Evolutionary conservation across 352 stramenopile species (phyloP).

Genomic region (Thraustotheca clavata): DNA sequence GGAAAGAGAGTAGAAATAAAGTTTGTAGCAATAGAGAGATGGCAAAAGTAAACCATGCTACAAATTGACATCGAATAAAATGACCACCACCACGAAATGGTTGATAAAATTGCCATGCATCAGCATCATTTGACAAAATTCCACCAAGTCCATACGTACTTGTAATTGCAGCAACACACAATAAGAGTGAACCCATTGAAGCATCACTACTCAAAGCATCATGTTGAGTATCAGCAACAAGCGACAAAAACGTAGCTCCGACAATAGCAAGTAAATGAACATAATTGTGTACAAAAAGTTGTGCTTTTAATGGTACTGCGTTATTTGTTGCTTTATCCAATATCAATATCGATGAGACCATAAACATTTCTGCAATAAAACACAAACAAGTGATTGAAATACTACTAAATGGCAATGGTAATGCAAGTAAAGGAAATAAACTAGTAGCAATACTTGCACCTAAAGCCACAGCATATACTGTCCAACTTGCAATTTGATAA

Average conservation of each 20-base stretch:
- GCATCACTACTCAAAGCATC: conserved; percentile 24
- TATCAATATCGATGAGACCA: conserved; percentile 68
- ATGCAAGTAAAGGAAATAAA: not conserved
- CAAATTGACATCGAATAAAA: conserved; percentile 66
- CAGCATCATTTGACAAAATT: conserved; percentile 46
- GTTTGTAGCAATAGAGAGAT: conserved; percentile 55
- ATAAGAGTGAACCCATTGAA: conserved; percentile 42
- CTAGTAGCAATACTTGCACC: not conserved
- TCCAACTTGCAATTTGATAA: conserved; percentile 15
- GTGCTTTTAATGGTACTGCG: conserved; percentile 38
- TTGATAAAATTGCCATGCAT: conserved; percentile 79
- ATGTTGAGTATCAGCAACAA: conserved; percentile 52
- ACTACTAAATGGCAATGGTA: not conserved
- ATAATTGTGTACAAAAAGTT: conserved; percentile 77
- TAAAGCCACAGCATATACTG: not conserved
- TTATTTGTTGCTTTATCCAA: conserved; percentile 33
- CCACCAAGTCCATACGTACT: conserved; percentile 80
- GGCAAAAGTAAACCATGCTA: conserved; percentile 74
- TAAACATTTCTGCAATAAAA: conserved; percentile 69
- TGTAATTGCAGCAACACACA: conserved; percentile 67
- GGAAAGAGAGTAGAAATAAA: conserved; percentile 67
- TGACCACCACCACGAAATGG: conserved; percentile 63
- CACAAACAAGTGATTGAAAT: not conserved
- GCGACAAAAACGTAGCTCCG: conserved; percentile 47
- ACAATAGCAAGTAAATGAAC: conserved; percentile 79